These are phyloP conservation scores for Eucalyptus guilfoylei DNA, from an alignment of 345 rosid genomes.

Conservation along the genomic window DNA sequence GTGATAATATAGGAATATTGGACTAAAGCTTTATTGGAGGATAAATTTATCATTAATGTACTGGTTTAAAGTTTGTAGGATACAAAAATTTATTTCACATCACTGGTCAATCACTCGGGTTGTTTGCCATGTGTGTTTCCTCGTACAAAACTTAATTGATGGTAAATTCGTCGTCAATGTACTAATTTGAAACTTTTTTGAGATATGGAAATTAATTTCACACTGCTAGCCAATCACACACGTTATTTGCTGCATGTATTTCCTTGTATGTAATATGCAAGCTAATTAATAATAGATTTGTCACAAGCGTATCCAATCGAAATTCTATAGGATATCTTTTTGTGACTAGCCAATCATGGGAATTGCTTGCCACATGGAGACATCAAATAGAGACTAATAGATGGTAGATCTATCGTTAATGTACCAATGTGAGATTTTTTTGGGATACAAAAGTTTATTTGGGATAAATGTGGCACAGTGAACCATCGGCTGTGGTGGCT, in stretches of 20 bases:
- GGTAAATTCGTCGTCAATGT: neutral
- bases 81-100: no score
- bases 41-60: accelerated
- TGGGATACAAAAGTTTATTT: no score
- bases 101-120: accelerated
- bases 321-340: no score
- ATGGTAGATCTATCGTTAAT: accelerated
- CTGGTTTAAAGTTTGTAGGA: accelerated
- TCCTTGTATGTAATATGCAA: no score
- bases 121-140: neutral
- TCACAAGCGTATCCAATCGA: accelerated
- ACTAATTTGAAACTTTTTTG: no score
- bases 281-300: no score
- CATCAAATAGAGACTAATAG: neutral
- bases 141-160: no score
- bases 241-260: no score
- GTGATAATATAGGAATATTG: neutral
- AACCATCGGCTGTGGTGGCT: no score
- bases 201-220: no score
- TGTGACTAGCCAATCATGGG: accelerated
- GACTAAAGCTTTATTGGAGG: accelerated
- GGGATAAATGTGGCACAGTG: accelerated
- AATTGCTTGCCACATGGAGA: neutral
- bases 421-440: accelerated
- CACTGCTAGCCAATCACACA: no score